Conservation (phyloP, 1,139 yeast genomes). For the Blastobotrys proliferans region DNA sequence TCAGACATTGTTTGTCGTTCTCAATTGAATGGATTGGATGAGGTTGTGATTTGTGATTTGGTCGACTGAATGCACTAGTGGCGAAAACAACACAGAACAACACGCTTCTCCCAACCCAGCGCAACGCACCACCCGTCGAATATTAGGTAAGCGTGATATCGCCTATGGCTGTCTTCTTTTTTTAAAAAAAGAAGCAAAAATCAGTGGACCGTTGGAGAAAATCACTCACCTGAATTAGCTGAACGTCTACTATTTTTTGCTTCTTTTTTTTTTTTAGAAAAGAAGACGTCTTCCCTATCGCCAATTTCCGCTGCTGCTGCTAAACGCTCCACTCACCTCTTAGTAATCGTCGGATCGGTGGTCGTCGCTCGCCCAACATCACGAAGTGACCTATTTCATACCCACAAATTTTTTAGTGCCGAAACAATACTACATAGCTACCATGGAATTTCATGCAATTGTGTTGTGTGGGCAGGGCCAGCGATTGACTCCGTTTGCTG, state of each 20-base stretch:
- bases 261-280: not conserved
- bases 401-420: not conserved
- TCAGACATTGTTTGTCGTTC: slow-evolving; percentile 6
- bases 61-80: not conserved
- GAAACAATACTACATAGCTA: not conserved
- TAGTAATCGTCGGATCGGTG: not conserved
- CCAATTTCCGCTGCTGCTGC: not conserved
- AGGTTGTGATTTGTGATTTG: not conserved
- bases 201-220: no score
- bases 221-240: no score
- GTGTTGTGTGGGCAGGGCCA: slow-evolving; percentile 85
- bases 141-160: no score
- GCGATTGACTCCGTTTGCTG: slow-evolving; percentile 67
- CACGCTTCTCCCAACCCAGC: no score
- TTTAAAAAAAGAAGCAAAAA: no score
- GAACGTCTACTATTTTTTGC: not conserved
- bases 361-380: not conserved
- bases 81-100: not conserved
- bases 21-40: not conserved
- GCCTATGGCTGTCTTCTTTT: no score
- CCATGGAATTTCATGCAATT: slow-evolving; percentile 89
- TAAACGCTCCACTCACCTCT: not conserved
- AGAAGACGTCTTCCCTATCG: not conserved
- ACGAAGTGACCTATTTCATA: no score
- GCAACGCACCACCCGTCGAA: no score